Evolutionary conservation across 805 yeast genomes (phyloP), one percentile per base, ranked within the genome.

Genomic region (Maudiozyma serrabonitensis): DNA sequence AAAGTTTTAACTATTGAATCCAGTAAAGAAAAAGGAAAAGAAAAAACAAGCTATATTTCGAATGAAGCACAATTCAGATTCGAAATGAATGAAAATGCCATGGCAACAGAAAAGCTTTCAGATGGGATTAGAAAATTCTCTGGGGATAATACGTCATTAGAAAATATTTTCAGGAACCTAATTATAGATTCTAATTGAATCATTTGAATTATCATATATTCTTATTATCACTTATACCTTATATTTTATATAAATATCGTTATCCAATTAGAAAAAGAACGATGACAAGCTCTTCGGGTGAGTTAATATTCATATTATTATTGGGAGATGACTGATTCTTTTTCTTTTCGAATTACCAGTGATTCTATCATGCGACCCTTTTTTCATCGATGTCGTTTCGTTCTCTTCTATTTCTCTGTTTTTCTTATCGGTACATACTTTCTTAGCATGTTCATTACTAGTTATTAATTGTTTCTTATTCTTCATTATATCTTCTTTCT

Each of bases 111-210:
- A 76, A 93, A 93, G 78, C 81, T 93, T 68, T 74, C 96, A 61
- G 96, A 93, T 69, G 99, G 99, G 80, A 93, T 93, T 75, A 86
- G 98, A 79, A 81, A 82, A 71, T 93, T 93, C 73, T 87, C 96
- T 62, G 91, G 85, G 70, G 99, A 93, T 71, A 84, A 95, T 63
- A 81, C 74, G 61, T 83, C 96, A 50, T 79, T 93, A 68, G 72
- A 81, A 69, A 70, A 76, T 15, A 15, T 35, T n/a, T 35, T 35
- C 19, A 35, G 38, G 4, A 15, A 15, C 2, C 16, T n/a, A 35
- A 35, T 11, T 2, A 8, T 35, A 16, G 16, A 15, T 35, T 15
- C 4, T 1, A 35, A 35, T 8, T 35, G 4, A 35, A n/a, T 16
- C 15, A 35, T n/a, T 11, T 35, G 4, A 35, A 35, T 15, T 15